phyloP scores from a whole-genome alignment of 2,329 filamentous ascomycete genomes.

The Microthyrium microscopicum region DNA sequence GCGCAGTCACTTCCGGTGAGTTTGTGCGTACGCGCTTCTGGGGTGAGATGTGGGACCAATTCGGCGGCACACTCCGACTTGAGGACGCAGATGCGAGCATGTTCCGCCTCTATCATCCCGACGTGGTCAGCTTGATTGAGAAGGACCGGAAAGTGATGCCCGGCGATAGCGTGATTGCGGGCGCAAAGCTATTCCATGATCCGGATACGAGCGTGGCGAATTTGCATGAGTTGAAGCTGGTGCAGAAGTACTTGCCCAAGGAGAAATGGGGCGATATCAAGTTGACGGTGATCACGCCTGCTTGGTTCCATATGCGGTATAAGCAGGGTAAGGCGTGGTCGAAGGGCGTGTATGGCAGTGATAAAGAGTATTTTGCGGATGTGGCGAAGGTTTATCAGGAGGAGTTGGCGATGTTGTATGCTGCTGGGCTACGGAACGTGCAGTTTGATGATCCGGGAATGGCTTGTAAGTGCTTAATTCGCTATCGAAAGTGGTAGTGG shows the following conservation, averaged over 20 bases:
- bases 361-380: conserved; percentile 31
- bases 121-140: conserved; percentile 45
- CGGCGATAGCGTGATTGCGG: conserved; percentile 39
- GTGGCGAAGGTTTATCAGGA: conserved; percentile 29
- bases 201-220: conserved; percentile 39
- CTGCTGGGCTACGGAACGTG: conserved; percentile 29
- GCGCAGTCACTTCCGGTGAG: conserved; percentile 52
- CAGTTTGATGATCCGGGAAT: conserved; percentile 33
- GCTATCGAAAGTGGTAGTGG: conserved; percentile 8
- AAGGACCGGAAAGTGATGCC: conserved; percentile 32
- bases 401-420: conserved; percentile 29
- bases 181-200: conserved; percentile 39
- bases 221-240: conserved; percentile 40
- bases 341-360: conserved; percentile 27
- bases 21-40: conserved; percentile 24
- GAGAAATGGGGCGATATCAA: conserved; percentile 49
- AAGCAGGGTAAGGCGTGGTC: conserved; percentile 33
- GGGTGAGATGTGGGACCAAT: conserved; percentile 5
- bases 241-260: conserved; percentile 41
- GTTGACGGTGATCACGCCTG: conserved; percentile 49
- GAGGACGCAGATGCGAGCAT: conserved; percentile 33
- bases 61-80: background rate
- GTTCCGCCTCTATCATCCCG: conserved; percentile 42
- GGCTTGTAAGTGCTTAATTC: conserved; percentile 14
- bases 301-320: conserved; percentile 54